Evolutionary conservation across 2,329 filamentous ascomycete genomes (phyloP), one percentile per base, ranked within the genome.

Genomic region (Whalleya microplaca): DNA sequence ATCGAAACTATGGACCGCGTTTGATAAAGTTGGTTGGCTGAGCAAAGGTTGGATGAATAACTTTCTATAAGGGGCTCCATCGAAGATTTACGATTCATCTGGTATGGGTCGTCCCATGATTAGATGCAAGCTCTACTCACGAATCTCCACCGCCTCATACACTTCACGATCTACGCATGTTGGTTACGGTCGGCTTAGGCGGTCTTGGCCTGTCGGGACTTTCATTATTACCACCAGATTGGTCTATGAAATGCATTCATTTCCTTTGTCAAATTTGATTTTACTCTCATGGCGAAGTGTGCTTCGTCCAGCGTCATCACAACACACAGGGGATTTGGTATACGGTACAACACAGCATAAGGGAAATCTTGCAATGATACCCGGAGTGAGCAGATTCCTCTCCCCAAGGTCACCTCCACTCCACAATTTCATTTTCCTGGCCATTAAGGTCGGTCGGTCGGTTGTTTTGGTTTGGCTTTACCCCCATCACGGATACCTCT

Each of bases 1-100:
- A 2, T 96, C 91, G 64, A 94, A 94, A 73, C 80, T 98, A 45
- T 96, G 92, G 90, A 87, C 87, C 40, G 92, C 92, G 5, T 98
- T 91, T 70, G 90, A 96, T 48, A 88, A 87, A 66, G 90, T 95
- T 40, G 90, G 89, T 65, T 96, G 92, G 91, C 86, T 96, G 61
- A 80, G 89, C 4, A 70, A 77, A 16, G 63, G 71, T 2, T 81
- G 78, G 76, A 74, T 84, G 59, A 66, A 61, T 16, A 58, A 58
- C 12, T 75, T 70, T 57, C 29, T 75, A 20, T 75, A 66, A 71
- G 42, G 6, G 14, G 20, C 32, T 37, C 21, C 18, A 37, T 32
- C 40, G 16, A 14, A 16, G 32, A 41, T 49, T 20, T 21, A 27
- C 32, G 54, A 48, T 55, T 55, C 65, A 63, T 68, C 64, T 12